Evolutionary conservation across 2,329 filamentous ascomycete species (phyloP), one percentile per base, ranked within the genome.

Genomic region (Arthrinium puccinioides): DNA sequence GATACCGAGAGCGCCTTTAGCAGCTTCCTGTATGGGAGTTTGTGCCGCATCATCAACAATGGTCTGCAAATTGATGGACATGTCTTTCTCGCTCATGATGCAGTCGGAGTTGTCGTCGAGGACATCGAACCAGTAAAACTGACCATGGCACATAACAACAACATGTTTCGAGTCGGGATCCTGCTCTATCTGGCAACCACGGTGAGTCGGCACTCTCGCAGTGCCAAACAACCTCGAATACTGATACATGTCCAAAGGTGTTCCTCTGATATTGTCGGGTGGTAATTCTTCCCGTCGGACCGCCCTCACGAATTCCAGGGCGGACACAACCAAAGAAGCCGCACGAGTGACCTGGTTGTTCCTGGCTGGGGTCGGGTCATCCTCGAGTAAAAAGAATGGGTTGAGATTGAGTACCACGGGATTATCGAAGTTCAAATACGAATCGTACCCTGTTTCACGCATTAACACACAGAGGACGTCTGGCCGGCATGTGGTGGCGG

Each of bases 71-170:
- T 98, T 97, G 55, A 95, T 72, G 6, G 85, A 81, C 37, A 98
- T 76, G 52, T 98, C 92, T 58, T 87, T 90, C 61, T 97, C 92
- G 0, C 83, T 89, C 90, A 97, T 97, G 62, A 98, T 95, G 39
- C 94, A 67, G 59, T 98, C 92, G 6, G 85, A 85, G 60, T 95
- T 94, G 48, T 90, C 83, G 50, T 98, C 92, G 14, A 98, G 69
- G 2, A 96, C 89, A 59, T 98, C 92, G 52, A 98, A 98, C 90
- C 90, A 97, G 63, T 98, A 98, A 54, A 97, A 89, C 49, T 98
- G 92, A 2, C 92, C 92, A 46, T 90, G 86, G 55, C 87, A 94
- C 63, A 97, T 74, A 29, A 97, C 87, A 9, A 96, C 84, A 25
- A 98, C 71, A 59, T 98, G 92, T 63, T 88, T 94, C 4, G 90